A percentile compares a stretch with the other conserved stretches of the same genome.
These are phyloP conservation scores for Xylaria curta DNA, from an alignment of 495 filamentous ascomycete genomes.

Conservation along the genomic window DNA sequence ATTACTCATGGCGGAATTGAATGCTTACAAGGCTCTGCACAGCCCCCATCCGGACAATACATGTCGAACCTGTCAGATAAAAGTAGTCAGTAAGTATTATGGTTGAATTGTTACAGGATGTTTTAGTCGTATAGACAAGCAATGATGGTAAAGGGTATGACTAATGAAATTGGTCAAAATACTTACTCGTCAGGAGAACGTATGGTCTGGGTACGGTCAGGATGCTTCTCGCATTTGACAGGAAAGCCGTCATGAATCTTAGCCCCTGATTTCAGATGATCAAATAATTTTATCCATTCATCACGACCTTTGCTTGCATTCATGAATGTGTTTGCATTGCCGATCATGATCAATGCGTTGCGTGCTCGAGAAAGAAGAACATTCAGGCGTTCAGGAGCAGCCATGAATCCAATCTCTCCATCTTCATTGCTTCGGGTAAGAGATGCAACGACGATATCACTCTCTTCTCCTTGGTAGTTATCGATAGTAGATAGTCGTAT, in stretches of 20 bases:
- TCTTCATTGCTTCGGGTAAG: slow-evolving; percentile 70
- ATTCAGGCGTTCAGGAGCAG: slow-evolving; percentile 69
- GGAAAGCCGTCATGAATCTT: slow-evolving; percentile 76
- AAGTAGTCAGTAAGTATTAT: neutral
- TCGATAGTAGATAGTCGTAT: slow-evolving; percentile 74
- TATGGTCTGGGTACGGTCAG: slow-evolving; percentile 38
- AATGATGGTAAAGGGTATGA: neutral
- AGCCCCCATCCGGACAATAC: slow-evolving; percentile 77
- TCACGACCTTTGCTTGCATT: slow-evolving; percentile 64
- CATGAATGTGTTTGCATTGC: slow-evolving; percentile 72
- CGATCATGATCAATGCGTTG: slow-evolving; percentile 71
- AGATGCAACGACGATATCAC: slow-evolving; percentile 72
- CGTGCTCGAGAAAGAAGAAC: slow-evolving; percentile 76
- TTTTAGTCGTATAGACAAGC: neutral
- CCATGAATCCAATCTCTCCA: slow-evolving; percentile 78
- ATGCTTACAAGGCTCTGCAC: slow-evolving; percentile 59
- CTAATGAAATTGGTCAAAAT: no score
- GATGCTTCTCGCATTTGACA: slow-evolving; percentile 71
- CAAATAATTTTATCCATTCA: slow-evolving; percentile 65
- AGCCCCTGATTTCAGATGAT: slow-evolving; percentile 57
- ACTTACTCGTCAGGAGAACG: slow-evolving; percentile 50
- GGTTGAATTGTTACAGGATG: neutral
- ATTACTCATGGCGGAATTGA: neutral
- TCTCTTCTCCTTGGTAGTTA: slow-evolving; percentile 85
- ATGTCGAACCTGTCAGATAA: slow-evolving; percentile 53